These are phyloP conservation scores for Podospora sp. DNA, from an alignment of 495 filamentous ascomycete species.

Conservation along the genomic window DNA sequence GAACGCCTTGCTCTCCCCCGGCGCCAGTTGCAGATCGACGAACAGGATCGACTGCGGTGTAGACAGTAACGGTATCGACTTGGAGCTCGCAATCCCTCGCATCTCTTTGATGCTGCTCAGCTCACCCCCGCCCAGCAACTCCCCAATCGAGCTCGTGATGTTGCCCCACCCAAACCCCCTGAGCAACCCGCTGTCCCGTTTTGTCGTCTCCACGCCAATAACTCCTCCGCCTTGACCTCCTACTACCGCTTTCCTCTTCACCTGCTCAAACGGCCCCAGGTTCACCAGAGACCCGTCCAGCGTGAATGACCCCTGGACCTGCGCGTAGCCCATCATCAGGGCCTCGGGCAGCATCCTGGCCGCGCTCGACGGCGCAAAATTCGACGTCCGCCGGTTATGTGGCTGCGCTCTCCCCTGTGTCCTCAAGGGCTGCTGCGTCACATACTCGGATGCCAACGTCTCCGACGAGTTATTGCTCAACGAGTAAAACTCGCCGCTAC, in stretches of 20 bases:
- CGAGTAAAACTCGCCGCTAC: slow-evolving; percentile 93
- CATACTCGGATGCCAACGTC: slow-evolving; percentile 89
- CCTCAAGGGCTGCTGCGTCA: slow-evolving; percentile 59
- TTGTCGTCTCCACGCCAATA: slow-evolving; percentile 74
- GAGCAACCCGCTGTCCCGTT: slow-evolving; percentile 77
- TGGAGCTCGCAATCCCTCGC: slow-evolving; percentile 76
- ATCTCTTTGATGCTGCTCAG: slow-evolving; percentile 93
- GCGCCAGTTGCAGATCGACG: slow-evolving; percentile 83
- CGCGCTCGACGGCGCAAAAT: slow-evolving; percentile 48
- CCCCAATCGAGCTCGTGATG: slow-evolving; percentile 84
- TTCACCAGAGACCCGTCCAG: slow-evolving; percentile 91
- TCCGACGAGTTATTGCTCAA: slow-evolving; percentile 92
- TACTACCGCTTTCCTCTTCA: slow-evolving; percentile 90
- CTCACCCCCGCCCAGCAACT: slow-evolving; percentile 80
- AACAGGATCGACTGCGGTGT: slow-evolving; percentile 98
- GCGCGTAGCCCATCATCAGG: slow-evolving; percentile 97
- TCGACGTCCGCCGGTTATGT: slow-evolving; percentile 67
- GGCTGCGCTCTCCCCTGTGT: slow-evolving; percentile 46
- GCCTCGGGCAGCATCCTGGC: slow-evolving; percentile 61
- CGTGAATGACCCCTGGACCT: slow-evolving; percentile 89
- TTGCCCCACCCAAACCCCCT: slow-evolving; percentile 85
- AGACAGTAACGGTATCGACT: slow-evolving; percentile 83
- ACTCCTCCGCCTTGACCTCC: slow-evolving; percentile 85
- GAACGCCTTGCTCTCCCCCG: slow-evolving; percentile 87
- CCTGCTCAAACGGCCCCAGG: slow-evolving; percentile 87